Conservation (phyloP, 345 rosid species). For the rapeseed (Brassica napus) region Da-Ae NC_063436.1:18988501-18989000, state of each 20-base stretch:
- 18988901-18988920: background rate
- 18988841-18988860: background rate
- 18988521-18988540: background rate
- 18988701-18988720: background rate
- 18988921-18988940: conserved; percentile 73
- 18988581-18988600: background rate
- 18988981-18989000: conserved; percentile 91
- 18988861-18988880: background rate
- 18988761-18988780: background rate
- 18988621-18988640: conserved; percentile 77
- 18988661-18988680: conserved; percentile 94
- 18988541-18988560: background rate
- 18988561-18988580: conserved; percentile 1
- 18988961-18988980: conserved; percentile 97
- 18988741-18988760: background rate
- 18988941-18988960: conserved; percentile 87
- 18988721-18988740: background rate
- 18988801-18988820: background rate
- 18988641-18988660: conserved; percentile 86
- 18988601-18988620: conserved; percentile 68
- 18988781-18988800: background rate
- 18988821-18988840: background rate
- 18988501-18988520: conserved; percentile 60
- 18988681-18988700: conserved; percentile 13
- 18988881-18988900: background rate